Base-by-base conservation (phyloP, 257 asterid species). In the Perilla frutescens region DNA sequence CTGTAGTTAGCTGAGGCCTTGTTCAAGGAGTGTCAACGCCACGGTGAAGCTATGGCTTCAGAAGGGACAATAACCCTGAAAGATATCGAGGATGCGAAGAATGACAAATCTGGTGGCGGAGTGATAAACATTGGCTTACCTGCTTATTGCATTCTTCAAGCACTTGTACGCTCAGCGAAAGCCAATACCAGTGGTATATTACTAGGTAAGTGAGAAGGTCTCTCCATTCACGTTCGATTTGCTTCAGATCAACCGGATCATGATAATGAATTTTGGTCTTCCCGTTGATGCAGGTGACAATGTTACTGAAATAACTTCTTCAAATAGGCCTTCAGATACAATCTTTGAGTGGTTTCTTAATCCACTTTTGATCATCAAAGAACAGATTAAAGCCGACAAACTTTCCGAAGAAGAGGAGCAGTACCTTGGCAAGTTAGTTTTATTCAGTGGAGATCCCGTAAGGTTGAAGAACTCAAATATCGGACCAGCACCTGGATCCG, bases 281-380 rank as follows among this genome's bases (percentile, higher is more conserved):
- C 20, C 37, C 40, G 15, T 56, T 71, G 41, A 70, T 73, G 81
- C 87, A 91, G 99, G 67, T 8, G 92, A 90, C 71, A 66, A 75
- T 77, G 54, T 43, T 37, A 76, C 96, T 31, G 99, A 94, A 81
- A 82, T 94, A 82, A 90, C 96, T 3, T 56, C 87, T 67, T 76
- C 95, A 8, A 91, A 91, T 65, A 87, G 97, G 84, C 96, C 97
- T 6, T 90, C 90, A 56, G 99, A 94, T 49, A 73, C 83, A 7
- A 75, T 90, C 82, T 88, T 86, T 62, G 97, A 91, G 61, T 94
- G 97, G 99, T 94, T 94, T 79, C 85, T 91, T 29, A 91, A 90
- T 82, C 97, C 99, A 6, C 85, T 94, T 12, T 48, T 94, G 82
- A 82, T 94, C 81, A 91, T 94, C 26, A 94, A 92, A 82, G 99